Conservation (phyloP, 139 green algal species). For the Chlamydomonas asymmetrica region DNA sequence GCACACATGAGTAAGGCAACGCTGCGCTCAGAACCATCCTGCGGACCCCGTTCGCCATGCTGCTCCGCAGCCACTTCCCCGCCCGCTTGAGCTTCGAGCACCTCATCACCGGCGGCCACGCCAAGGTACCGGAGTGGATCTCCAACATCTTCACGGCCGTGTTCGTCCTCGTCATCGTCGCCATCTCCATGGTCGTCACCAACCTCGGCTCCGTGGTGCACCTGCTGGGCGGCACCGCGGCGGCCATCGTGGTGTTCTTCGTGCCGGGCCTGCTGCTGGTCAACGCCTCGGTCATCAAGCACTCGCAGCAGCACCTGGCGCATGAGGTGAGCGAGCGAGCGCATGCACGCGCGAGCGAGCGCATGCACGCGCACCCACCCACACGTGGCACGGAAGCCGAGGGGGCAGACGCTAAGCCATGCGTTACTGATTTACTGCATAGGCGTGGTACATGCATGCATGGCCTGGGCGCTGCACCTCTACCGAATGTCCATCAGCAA, state of each 20-base stretch:
- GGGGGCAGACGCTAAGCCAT: too few relatives aligned
- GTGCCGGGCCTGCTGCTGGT: constrained; percentile 55
- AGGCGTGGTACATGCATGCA: too few relatives aligned
- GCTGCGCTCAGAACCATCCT: too few relatives aligned
- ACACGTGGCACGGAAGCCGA: too few relatives aligned
- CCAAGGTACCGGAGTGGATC: neutral
- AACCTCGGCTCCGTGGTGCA: constrained; percentile 67
- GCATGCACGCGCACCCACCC: too few relatives aligned
- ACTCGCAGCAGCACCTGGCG: neutral
- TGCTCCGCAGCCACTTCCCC: constrained; percentile 14
- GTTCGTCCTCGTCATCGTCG: constrained; percentile 37
- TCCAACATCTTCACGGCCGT: constrained; percentile 18
- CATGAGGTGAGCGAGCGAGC: neutral
- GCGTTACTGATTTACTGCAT: too few relatives aligned
- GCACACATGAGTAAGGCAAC: too few relatives aligned
- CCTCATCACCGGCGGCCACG: neutral
- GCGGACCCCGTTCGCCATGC: too few relatives aligned
- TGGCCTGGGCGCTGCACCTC: too few relatives aligned
- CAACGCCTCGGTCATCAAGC: constrained; percentile 22
- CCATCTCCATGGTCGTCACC: constrained; percentile 44
- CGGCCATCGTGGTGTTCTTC: constrained; percentile 68
- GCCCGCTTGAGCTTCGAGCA: constrained; percentile 20
- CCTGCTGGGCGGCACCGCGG: constrained; percentile 63
- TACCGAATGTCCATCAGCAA: too few relatives aligned
- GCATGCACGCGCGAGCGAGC: too few relatives aligned